These are phyloP conservation scores for Metschnikowia sp. DNA, from an alignment of 805 yeast species.

Conservation along the genomic window DNA sequence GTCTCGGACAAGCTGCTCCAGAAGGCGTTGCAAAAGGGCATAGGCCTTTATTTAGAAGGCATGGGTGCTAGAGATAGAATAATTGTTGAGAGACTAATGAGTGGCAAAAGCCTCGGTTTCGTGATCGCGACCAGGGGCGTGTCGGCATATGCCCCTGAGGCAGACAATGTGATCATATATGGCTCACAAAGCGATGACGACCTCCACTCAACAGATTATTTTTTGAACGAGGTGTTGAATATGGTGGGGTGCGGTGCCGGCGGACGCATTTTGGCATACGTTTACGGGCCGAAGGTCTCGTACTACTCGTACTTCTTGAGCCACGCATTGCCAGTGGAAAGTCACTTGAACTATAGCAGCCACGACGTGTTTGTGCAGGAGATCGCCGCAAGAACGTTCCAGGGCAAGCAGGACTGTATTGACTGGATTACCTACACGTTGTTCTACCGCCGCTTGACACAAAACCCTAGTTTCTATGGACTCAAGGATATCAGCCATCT, in stretches of 20 bases:
- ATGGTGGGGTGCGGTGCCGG: conserved; percentile 50
- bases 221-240: conserved; percentile 60
- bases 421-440: conserved; percentile 87
- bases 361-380: conserved; percentile 73
- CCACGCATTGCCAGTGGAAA: conserved; percentile 82
- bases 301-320: conserved; percentile 70
- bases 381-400: conserved; percentile 61
- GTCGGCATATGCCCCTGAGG: conserved; percentile 46
- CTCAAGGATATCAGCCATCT: conserved; percentile 56
- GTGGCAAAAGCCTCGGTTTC: conserved; percentile 48
- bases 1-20: conserved; percentile 7
- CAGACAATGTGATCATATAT: conserved; percentile 55
- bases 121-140: conserved; percentile 63
- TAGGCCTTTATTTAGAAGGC: conserved; percentile 58
- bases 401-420: conserved; percentile 75
- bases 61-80: conserved; percentile 55
- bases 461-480: conserved; percentile 90
- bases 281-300: conserved; percentile 50
- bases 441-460: conserved; percentile 74
- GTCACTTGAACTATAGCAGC: conserved; percentile 55
- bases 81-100: conserved; percentile 53
- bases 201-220: conserved; percentile 44
- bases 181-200: conserved; percentile 71
- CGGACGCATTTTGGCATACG: conserved; percentile 48
- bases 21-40: conserved; percentile 41